A percentile compares a stretch with the other conserved stretches of the same genome.
phyloP scores from a whole-genome alignment of 306 rosid species.

The Prunus mongolica region DNA sequence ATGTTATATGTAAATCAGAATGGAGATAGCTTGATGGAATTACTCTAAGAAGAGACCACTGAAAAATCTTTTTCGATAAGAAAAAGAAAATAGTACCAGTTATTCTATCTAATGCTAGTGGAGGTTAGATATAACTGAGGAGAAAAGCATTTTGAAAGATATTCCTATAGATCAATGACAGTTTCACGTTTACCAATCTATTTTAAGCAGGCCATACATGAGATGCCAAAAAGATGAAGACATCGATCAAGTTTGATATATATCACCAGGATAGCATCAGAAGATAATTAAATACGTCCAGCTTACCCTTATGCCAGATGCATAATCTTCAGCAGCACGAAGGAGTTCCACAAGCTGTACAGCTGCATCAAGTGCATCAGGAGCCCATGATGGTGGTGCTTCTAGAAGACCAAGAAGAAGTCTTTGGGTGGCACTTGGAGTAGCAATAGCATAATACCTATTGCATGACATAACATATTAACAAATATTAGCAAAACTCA shows the following conservation, averaged over 20 bases:
- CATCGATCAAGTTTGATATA: neutral
- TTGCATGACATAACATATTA: conserved; percentile 8
- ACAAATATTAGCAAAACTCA: conserved; percentile 5
- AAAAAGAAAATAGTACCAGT: neutral
- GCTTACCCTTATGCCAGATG: conserved; percentile 94
- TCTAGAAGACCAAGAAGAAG: conserved; percentile 97
- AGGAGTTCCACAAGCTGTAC: conserved; percentile 98
- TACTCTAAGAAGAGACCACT: neutral
- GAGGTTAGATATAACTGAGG: no score
- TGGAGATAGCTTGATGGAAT: neutral
- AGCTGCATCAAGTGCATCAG: conserved; percentile 99
- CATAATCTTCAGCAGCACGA: conserved; percentile 99
- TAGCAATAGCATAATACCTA: conserved; percentile 98
- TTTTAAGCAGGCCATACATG: neutral
- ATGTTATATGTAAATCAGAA: neutral
- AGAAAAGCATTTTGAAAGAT: neutral
- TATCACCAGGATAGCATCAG: conserved; percentile 7
- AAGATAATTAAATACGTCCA: conserved; percentile 14
- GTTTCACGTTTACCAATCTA: conserved; percentile 2
- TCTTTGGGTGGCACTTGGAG: conserved; percentile 99
- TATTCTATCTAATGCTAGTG: neutral
- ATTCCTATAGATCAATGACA: neutral
- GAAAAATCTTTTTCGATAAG: neutral
- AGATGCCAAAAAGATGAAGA: conserved; percentile 10
- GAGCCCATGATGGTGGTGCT: conserved; percentile 99